Base-by-base conservation (phyloP, 257 asterid species). In the Plantago major region DNA sequence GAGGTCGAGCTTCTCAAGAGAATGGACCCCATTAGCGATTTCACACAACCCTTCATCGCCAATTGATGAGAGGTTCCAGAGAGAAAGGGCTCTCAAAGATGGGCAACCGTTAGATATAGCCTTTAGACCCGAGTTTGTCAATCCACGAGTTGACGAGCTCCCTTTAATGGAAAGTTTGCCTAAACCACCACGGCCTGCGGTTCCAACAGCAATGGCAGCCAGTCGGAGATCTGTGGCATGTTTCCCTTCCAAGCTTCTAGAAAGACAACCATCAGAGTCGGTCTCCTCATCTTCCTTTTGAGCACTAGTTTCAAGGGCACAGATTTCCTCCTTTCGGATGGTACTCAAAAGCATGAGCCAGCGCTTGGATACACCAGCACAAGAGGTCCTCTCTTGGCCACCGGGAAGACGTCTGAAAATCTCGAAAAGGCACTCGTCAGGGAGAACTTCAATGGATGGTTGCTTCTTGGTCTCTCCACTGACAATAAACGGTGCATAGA, bases 391-490 rank as follows among this genome's bases (percentile, higher is more conserved):
- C 72, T 83, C 97, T 59, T 82, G 79, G 69, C 84, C 87, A 8
- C 83, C 83, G 2, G 81, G 67, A 60, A 93, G 78, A 6, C 94
- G 94, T 68, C 97, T 73, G 81, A 93, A 73, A 56, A 93, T 68
- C 95, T 89, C 99, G 42, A 84, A 93, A 58, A 89, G 95, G 77
- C 96, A 93, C 80, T 87, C 99, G 64, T 93, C 95, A 8, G 99
- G 97, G 42, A 93, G 95, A 71, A 79, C 76, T 58, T 93, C 97
- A 30, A 93, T 87, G 10, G 96, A 87, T 47, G 92, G 80, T 66
- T 48, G 74, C 67, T 53, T 65, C 71, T 75, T 82, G 11, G 71
- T 62, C 64, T 74, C 77, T 67, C 54, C 72, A 19, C 68, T 65
- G 66, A 85, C 74, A 52, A 89, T 58, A 49, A 80, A 81, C 1